Base-by-base conservation (phyloP, 2,329 filamentous ascomycete genomes). In the Scleromitrula shiraiana region DNA sequence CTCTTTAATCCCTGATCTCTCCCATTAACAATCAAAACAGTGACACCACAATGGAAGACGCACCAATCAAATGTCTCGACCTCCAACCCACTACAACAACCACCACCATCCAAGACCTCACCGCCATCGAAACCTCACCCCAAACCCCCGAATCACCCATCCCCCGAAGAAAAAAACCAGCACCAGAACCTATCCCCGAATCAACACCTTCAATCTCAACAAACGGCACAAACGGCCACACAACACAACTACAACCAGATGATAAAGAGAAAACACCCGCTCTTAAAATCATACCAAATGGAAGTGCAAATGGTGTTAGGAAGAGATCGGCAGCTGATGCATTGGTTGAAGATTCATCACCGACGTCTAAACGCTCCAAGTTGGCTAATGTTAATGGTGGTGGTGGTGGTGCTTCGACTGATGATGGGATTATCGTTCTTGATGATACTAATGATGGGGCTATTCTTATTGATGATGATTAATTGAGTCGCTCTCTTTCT, bases 391-490 rank as follows among this genome's bases (percentile, higher is more conserved):
- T 15, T 22, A 75, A 72, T 55, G 72, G 66, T 29, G 41, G 41
- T 8, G 68, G 17, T 23, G 23, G 36, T 7, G 20, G 17, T 4
- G 14, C n/a, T 19, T 10, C 24, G 14, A n/a, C 19, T 68, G 52
- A 65, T 15, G 59, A 61, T 43, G 55, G 57, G 4, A 45, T 57
- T 5, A 62, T 64, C 37, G 50, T 62, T 9, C 44, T 62, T 6
- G 59, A 64, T 43, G 62, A 70, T 44, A 60, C 64, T 2, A 68
- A 65, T n/a, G 72, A 70, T 46, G 82, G 81, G 19, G 75, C 79
- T 17, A 86, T 87, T 56, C 60, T 85, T 51, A 86, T 88, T 61
- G 76, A 81, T 49, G 78, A 82, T 63, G 74, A 80, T 56, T 80
- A 64, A 74, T 53, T 50, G 12, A 17, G 27, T 27, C 12, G 26